phyloP scores from a whole-genome alignment of 176 grass and related monocot species.

The Raddia distichophylla region DNA sequence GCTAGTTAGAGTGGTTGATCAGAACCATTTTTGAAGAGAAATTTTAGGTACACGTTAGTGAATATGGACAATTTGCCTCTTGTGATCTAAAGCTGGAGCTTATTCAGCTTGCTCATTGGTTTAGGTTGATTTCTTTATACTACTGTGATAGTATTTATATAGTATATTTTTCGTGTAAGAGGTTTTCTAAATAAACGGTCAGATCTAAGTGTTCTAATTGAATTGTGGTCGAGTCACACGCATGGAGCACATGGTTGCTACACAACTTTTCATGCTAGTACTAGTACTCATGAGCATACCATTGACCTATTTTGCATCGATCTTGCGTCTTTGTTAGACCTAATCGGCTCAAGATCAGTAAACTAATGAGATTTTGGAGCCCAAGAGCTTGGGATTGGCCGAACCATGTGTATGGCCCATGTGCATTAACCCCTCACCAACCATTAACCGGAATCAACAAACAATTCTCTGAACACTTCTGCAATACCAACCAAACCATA shows the following conservation, averaged over 20 bases:
- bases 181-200: too few species aligned
- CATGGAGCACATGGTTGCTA: conserved; percentile 19
- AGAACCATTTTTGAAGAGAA: not conserved
- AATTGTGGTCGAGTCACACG: not conserved
- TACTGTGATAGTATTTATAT: too few species aligned
- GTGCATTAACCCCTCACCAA: not conserved
- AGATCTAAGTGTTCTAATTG: too few species aligned
- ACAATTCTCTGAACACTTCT: conserved; percentile 2
- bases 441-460: conserved; percentile 7
- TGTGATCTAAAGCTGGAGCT: too few species aligned
- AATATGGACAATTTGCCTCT: too few species aligned
- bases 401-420: conserved; percentile 40
- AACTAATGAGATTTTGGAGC: conserved; percentile 25
- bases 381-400: conserved; percentile 7
- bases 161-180: too few species aligned
- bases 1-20: not conserved
- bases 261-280: conserved; percentile 2
- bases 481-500: not conserved
- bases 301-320: conserved; percentile 49
- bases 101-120: too few species aligned
- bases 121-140: too few species aligned
- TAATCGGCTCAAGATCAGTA: conserved; percentile 38
- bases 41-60: too few species aligned
- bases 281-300: not conserved
- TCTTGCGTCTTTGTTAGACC: conserved; percentile 13